Base-by-base conservation (phyloP, 208 protist species). In the Wallacemonas sp. region DNA sequence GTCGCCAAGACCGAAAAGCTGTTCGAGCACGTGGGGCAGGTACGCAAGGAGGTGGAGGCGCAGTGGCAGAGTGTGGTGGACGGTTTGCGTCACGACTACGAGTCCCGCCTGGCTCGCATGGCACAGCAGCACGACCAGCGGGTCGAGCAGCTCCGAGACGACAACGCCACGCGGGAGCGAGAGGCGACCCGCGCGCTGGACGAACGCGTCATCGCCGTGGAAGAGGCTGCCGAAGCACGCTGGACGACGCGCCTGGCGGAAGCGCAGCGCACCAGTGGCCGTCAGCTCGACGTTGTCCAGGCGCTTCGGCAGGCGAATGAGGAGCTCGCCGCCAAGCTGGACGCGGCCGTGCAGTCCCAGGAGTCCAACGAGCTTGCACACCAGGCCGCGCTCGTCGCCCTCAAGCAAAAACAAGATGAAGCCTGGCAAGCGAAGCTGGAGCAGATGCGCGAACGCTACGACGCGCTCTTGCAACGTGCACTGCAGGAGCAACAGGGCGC, bases 71-170 rank as follows among this genome's bases (percentile, higher is more conserved):
- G 21, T 3, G 60, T 63, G 14, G 34, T 87, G 1, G 38, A 56
- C 27, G 62, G 73, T 16, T 39, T 69, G 27, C 70, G 65, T 3
- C 32, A n/a, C 14, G 44, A 80, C 16, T 63, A 79, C 49, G 66
- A 85, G n/a, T 12, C 27, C n/a, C 34, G 68, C 29, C 26, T 74
- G 3, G 36, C 27, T 12, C 14, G 41, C 34, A 43, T 81, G 19
- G 36, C 56, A 11, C 52, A 68, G 26, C 57, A 66, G 52, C 74
- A 81, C 33, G 72, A 81, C 48, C 60, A 70, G 24, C 78, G 78
- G 17, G 48, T 80, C 9, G 41, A 61, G 3, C 16, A 67, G 11
- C 63, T 75, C 47, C 76, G 65, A n/a, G 27, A 61, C 16, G 55
- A 63, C 12, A 38, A 74, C 2, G 54, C 75, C 14, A 24, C n/a